A percentile compares a stretch with the other conserved stretches of the same genome.
Conservation (phyloP, 2,329 filamentous ascomycete genomes). For the Aspergillus japonicus region DNA sequence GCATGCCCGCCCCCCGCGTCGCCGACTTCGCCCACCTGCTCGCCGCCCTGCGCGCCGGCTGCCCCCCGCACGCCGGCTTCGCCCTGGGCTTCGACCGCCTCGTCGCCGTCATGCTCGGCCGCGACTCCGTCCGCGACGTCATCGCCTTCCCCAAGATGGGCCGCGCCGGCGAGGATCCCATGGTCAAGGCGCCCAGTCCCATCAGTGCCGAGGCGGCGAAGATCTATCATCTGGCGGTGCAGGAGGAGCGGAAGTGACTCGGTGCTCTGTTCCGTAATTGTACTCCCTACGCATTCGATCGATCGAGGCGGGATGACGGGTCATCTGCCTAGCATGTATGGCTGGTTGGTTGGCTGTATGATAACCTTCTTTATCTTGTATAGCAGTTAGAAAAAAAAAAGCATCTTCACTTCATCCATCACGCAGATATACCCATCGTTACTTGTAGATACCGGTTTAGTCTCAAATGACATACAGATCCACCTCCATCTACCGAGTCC, state of each 20-base stretch:
- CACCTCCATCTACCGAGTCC: background rate
- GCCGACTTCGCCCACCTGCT: slow-evolving; percentile 82
- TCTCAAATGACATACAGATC: no score
- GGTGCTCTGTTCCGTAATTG: no score
- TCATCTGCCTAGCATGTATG: no score
- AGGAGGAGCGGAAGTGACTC: background rate
- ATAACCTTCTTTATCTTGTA: no score
- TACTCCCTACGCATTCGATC: no score
- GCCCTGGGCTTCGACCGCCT: slow-evolving; percentile 90
- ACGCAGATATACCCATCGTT: no score
- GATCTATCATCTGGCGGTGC: slow-evolving; percentile 56
- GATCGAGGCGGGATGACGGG: no score
- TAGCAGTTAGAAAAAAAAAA: no score
- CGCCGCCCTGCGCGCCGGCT: slow-evolving; percentile 76
- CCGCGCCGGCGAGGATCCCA: slow-evolving; percentile 79
- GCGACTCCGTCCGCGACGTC: slow-evolving; percentile 79
- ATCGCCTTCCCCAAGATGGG: slow-evolving; percentile 97
- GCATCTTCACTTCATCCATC: no score
- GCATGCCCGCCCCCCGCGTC: slow-evolving; percentile 71
- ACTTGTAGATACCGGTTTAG: no score
- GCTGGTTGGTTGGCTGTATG: no score
- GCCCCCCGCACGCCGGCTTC: slow-evolving; percentile 91
- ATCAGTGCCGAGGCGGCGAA: slow-evolving; percentile 61
- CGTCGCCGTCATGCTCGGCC: slow-evolving; percentile 74
- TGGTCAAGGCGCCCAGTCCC: slow-evolving; percentile 73